phyloP scores from a whole-genome alignment of 768 basidiomycete genomes.

The Coprinopsis marcescibilis region DNA sequence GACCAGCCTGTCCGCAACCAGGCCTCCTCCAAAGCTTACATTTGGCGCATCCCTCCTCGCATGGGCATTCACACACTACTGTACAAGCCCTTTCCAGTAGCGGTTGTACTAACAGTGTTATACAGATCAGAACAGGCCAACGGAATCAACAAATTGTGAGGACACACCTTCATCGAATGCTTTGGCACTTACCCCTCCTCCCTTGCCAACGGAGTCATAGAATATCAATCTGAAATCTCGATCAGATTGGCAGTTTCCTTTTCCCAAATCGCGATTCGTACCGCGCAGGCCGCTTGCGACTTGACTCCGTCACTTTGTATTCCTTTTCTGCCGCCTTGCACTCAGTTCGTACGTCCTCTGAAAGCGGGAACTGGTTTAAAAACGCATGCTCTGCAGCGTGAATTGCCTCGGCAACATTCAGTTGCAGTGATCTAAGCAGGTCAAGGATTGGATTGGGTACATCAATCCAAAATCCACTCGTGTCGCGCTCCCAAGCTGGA shows the following conservation, averaged over 20 bases:
- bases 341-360: slow-evolving; percentile 70
- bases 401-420: slow-evolving; percentile 73
- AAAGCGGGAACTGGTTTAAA: slow-evolving; percentile 68
- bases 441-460: slow-evolving; percentile 49
- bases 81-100: slow-evolving; percentile 55
- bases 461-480: slow-evolving; percentile 77
- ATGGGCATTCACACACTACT: slow-evolving; percentile 55
- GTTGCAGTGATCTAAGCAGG: slow-evolving; percentile 45
- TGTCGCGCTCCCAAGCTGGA: slow-evolving; percentile 68
- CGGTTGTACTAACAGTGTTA: slow-evolving; percentile 38
- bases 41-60: slow-evolving; percentile 60
- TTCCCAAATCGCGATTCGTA: slow-evolving; percentile 15
- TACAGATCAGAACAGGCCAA: not conserved
- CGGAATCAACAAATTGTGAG: slow-evolving; percentile 12
- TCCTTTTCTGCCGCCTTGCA: slow-evolving; percentile 80
- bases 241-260: not conserved
- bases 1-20: no score
- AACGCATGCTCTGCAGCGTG: slow-evolving; percentile 84
- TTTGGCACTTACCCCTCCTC: slow-evolving; percentile 68
- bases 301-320: slow-evolving; percentile 44
- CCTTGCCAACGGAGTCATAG: slow-evolving; percentile 65
- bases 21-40: slow-evolving; percentile 48
- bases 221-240: slow-evolving; percentile 58
- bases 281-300: slow-evolving; percentile 67
- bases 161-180: slow-evolving; percentile 73